phyloP scores from a whole-genome alignment of 2,329 filamentous ascomycete genomes.

The Ceratocystis eucalypticola region DNA sequence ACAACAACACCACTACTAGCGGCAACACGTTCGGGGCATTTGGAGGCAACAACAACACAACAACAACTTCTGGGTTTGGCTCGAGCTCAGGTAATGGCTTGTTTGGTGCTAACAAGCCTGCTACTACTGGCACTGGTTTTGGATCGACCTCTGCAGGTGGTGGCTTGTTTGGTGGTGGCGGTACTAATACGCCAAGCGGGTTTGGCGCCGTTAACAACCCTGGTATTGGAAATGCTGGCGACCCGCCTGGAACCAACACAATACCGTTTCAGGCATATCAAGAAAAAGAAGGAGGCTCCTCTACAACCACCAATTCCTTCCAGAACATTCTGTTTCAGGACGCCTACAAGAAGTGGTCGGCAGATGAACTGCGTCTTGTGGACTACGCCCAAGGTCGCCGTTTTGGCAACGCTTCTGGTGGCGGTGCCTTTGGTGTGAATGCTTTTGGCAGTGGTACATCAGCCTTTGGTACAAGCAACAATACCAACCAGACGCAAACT shows the following conservation, averaged over 20 bases:
- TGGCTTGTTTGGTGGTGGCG: conserved; percentile 35
- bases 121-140: conserved; percentile 30
- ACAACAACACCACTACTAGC: conserved; percentile 25
- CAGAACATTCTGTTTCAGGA: conserved; percentile 70
- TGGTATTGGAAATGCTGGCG: conserved; percentile 39
- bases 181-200: conserved; percentile 27
- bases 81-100: conserved; percentile 27
- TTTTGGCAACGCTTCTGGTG: conserved; percentile 68
- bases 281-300: conserved; percentile 56
- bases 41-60: conserved; percentile 24
- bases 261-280: conserved; percentile 54
- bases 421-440: conserved; percentile 66
- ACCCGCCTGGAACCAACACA: conserved; percentile 55
- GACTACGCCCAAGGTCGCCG: conserved; percentile 82
- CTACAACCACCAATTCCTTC: conserved; percentile 46
- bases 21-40: conserved; percentile 26
- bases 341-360: conserved; percentile 76
- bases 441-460: conserved; percentile 33
- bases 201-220: conserved; percentile 36
- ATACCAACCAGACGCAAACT: conserved; percentile 25
- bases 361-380: conserved; percentile 67
- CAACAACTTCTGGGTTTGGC: conserved; percentile 20
- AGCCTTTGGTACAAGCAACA: conserved; percentile 22
- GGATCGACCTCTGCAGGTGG: conserved; percentile 32
- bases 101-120: conserved; percentile 39